Evolutionary conservation across 495 filamentous ascomycete genomes (phyloP).

Genomic region (Immersiella caudata): DNA sequence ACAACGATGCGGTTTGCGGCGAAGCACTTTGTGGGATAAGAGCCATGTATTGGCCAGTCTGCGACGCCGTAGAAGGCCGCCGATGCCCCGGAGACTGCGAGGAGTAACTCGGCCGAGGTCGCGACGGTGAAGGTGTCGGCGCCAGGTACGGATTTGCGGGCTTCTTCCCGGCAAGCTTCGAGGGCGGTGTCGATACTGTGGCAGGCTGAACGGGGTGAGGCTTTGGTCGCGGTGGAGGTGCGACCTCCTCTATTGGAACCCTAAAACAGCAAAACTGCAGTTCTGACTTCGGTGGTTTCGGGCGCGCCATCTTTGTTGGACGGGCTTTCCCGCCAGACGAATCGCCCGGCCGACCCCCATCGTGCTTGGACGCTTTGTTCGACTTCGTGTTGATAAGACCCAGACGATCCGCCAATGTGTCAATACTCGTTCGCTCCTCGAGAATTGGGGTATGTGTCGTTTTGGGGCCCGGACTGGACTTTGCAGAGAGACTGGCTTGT

Average conservation of each 20-base stretch:
- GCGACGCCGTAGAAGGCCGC: slow-evolving; percentile 40
- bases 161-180: slow-evolving; percentile 28
- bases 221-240: slow-evolving; percentile 40
- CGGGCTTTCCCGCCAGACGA: slow-evolving; percentile 26
- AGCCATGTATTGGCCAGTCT: slow-evolving; percentile 60
- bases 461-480: slow-evolving; percentile 45
- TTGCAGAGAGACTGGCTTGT: slow-evolving; percentile 62
- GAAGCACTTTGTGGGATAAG: slow-evolving; percentile 67
- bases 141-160: slow-evolving; percentile 28
- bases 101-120: slow-evolving; percentile 38
- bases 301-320: slow-evolving; percentile 32
- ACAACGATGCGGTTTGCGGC: slow-evolving; percentile 64
- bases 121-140: slow-evolving; percentile 27
- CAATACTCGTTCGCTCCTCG: slow-evolving; percentile 71
- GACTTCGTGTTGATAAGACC: slow-evolving; percentile 59
- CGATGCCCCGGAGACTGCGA: slow-evolving; percentile 38
- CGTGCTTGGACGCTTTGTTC: slow-evolving; percentile 29
- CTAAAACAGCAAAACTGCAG: slow-evolving; percentile 49
- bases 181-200: slow-evolving; percentile 33
- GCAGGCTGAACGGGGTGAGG: slow-evolving; percentile 44
- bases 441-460: slow-evolving; percentile 41
- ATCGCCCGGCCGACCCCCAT: slow-evolving; percentile 19
- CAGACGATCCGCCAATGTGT: slow-evolving; percentile 77
- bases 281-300: slow-evolving; percentile 36
- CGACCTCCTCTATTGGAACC: slow-evolving; percentile 43